Evolutionary conservation across 176 grass and related monocot species (phyloP), one percentile per base, ranked within the genome.

Genomic region (Ensete glaucum): DNA sequence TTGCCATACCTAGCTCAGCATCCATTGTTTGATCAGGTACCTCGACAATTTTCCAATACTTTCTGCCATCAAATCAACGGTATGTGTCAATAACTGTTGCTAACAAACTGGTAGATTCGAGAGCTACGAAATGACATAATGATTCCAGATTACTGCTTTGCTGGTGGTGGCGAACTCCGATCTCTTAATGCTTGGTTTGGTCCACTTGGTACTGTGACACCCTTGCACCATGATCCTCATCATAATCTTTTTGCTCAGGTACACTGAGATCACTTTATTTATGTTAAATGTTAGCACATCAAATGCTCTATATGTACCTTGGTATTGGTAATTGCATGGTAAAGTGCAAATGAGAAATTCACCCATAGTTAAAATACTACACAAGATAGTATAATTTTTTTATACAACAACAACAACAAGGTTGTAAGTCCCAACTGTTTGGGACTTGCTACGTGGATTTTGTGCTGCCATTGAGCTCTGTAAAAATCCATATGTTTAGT

Each of bases 191-290:
- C 90, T 80, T 98, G 90, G 90, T 89, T 98, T 20, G 84, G 90
- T 17, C 90, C 90, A 82, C 59, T 84, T 72, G 90, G 88, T 62
- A 93, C 90, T 17, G 78, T 98, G 25, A 98, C 88, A 54, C 95
- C 95, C 13, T 68, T 93, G 76, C 95, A 91, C 81, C 84, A 91
- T 76, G 95, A 98, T 75, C 86, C 80, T 24, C 88, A 98, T 69
- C 90, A 98, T 74, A 98, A 89, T 77, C 71, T 98, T 79, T 89
- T 93, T 70, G 90, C 95, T 82, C 95, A 93, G 95, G 95, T 93
- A 90, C 79, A 58, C 11, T 68, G 78, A 76, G 27, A 64, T 64
- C 49, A 50, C 34, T 43, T 6, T 6, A 43, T 43, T 43, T 43
- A 43, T 6, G 34, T 43, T 43, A 43, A 43, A 43, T 43, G 34